phyloP scores from a whole-genome alignment of 805 yeast species.

The Hanseniaspora clermontiae region DNA sequence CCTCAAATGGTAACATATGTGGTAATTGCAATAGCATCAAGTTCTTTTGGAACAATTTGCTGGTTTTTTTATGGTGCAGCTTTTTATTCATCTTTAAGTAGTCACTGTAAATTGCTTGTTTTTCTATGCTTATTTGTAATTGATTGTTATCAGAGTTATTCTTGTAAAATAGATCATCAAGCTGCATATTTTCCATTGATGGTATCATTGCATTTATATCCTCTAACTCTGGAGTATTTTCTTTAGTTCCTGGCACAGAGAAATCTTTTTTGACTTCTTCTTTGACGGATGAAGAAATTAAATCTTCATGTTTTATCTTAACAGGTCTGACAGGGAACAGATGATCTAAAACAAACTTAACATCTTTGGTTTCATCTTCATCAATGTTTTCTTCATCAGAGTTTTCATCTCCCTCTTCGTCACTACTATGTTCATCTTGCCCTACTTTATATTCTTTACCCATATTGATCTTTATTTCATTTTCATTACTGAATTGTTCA shows the following conservation, averaged over 20 bases:
- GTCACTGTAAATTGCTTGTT: conserved; percentile 6
- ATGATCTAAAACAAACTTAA: conserved; percentile 28
- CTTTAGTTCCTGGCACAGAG: conserved; percentile 21
- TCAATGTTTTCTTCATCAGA: conserved; percentile 21
- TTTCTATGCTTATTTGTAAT: conserved; percentile 2
- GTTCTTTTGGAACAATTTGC: conserved; percentile 24
- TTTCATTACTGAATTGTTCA: conserved; percentile 9
- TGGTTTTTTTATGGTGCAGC: conserved; percentile 17
- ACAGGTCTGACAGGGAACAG: conserved; percentile 62
- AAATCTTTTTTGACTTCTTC: conserved; percentile 23
- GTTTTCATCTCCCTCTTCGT: conserved; percentile 14
- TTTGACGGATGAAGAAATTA: conserved; percentile 24
- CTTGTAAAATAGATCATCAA: conserved; percentile 3
- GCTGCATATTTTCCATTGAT: conserved; percentile 6
- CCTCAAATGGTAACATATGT: conserved; percentile 25
- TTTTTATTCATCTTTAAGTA: conserved; percentile 22
- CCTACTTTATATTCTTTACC: conserved; percentile 39
- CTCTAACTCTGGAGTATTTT: conserved; percentile 21
- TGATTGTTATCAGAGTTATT: conserved; percentile 10
- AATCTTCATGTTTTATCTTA: conserved; percentile 36
- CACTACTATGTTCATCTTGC: conserved; percentile 12
- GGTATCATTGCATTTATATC: not conserved
- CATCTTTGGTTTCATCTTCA: conserved; percentile 13
- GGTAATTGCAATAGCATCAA: conserved; percentile 28
- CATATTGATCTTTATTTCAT: conserved; percentile 45